Base-by-base conservation (phyloP, 345 rosid species). In the Barbarea vulgaris region DNA sequence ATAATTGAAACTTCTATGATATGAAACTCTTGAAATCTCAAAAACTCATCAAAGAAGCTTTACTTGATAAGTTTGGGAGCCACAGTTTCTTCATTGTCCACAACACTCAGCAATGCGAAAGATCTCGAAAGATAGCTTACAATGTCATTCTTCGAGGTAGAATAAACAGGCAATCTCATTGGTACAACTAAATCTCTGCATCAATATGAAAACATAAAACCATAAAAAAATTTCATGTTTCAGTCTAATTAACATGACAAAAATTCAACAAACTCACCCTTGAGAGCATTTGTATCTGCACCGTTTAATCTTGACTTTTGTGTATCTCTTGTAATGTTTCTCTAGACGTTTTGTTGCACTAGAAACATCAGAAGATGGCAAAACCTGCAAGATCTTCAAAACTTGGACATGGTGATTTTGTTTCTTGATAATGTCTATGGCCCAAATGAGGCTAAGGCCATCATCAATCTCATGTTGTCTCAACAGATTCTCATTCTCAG, bases 371-470 rank as follows among this genome's bases (percentile, higher is more conserved):
- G 52, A 55, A 33, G 31, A 64, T 63, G 75, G 59, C 60, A 84
- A 12, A n/a, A 80, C 53, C n/a, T 82, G 77, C 85, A 84, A 85
- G 4, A 80, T 72, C 80, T 58, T 82, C 55, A 80, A 37, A 37
- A 76, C 79, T 63, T 84, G 87, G 24, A 82, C 21, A 46, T 70
- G 21, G 37, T 69, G 42, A 7, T 61, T 48, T 4, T 57, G 8
- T 64, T 67, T 79, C 72, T 62, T 56, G 27, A 51, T 5, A 21
- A 63, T 70, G 34, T 84, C 87, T 53, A 78, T 56, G 39, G 76
- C 51, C 85, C 87, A 82, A 41, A 80, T 51, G 17, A 84, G 64
- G n/a, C 70, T 69, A 34, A 82, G 44, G 5, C 4, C 48, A 36
- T 58, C 67, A 54, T 56, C 31, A 4, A 73, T 48, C 69, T 68